Evolutionary conservation across 2,329 filamentous ascomycete genomes (phyloP), one percentile per base, ranked within the genome.

Genomic region (Whalleya microplaca): DNA sequence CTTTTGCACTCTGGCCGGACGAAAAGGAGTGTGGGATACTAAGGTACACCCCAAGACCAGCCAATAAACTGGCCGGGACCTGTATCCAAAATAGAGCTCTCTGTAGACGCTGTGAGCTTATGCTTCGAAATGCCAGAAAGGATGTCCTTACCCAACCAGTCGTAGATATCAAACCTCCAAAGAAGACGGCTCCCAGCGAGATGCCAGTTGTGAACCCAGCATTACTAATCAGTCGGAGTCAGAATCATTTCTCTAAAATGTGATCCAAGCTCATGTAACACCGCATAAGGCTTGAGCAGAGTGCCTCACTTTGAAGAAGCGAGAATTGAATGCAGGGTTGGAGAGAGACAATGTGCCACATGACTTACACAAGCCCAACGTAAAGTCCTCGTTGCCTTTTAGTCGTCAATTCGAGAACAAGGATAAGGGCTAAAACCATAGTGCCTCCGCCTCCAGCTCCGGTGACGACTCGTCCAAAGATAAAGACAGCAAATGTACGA

Each of bases 81-180:
- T 96, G 91, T 2, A 85, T 73, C 76, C 85, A 87, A 70, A 95
- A 95, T 1, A 96, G 75, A 3, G 85, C 90, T 81, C 90, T 89
- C 64, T 57, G 41, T 23, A 8, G 37, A 41, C 53, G 10, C 12
- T 20, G 48, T 66, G 21, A 68, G 64, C 45, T 19, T 12, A n/a
- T 55, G 21, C 6, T 48, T 42, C 2, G 21, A 1, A 18, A 40
- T 4, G 1, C 9, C 23, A 3, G 29, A n/a, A 0, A n/a, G 21
- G 40, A 18, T 4, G 41, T 61, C 6, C 84, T 68, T 73, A 89
- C 87, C 89, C 91, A 95, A 66, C 91, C 90, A 19, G 86, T 79
- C 1, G 72, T 71, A 0, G 83, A 82, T 46, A 89, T 77, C 21
- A 92, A 66, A 0, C 84, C 84, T 3, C 89, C 89, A 16, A 85